Evolutionary conservation across 164 flowering plant genomes (phyloP).

Genomic region (Piper betle): DNA sequence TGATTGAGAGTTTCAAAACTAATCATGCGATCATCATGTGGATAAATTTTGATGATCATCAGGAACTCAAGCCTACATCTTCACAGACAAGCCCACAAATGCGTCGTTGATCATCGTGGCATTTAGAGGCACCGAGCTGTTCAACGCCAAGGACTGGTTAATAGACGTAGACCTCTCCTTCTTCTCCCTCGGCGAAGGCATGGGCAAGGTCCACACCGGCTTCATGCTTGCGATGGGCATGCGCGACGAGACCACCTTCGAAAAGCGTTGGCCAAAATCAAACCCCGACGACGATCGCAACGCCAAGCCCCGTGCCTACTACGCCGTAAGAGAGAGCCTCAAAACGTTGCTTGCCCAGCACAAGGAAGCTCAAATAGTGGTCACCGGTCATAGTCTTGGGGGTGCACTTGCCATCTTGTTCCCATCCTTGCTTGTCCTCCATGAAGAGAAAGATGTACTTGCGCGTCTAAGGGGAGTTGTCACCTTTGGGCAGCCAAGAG

Average conservation of each 20-base stretch:
- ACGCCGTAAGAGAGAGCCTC: slow-evolving; percentile 30
- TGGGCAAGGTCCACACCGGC: slow-evolving; percentile 50
- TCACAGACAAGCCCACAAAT: slow-evolving; percentile 8
- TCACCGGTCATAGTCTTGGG: slow-evolving; percentile 67
- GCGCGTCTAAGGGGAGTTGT: slow-evolving; percentile 32
- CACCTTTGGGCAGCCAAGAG: slow-evolving; percentile 63
- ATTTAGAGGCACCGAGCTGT: slow-evolving; percentile 64
- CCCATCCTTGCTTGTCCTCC: slow-evolving; percentile 31
- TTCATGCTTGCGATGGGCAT: slow-evolving; percentile 70
- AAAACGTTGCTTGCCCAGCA: slow-evolving; percentile 17
- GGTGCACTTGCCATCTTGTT: slow-evolving; percentile 54
- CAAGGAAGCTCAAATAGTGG: slow-evolving; percentile 19
- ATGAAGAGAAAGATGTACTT: slow-evolving; percentile 30
- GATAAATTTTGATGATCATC: background rate
- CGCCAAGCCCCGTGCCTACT: slow-evolving; percentile 28
- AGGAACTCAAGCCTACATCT: slow-evolving; percentile 1
- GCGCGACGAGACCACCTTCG: slow-evolving; percentile 14
- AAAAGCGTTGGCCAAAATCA: slow-evolving; percentile 41
- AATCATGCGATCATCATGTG: background rate
- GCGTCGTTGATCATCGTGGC: slow-evolving; percentile 34
- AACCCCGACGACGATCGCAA: background rate
- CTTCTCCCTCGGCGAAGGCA: slow-evolving; percentile 20
- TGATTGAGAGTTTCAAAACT: no score
- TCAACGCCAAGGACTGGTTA: slow-evolving; percentile 39
- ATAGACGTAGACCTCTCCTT: slow-evolving; percentile 53